Percentiles rank a stretch among this genome's conserved stretches.
Conservation (phyloP, 768 basidiomycete genomes). For the Tylopilus rubrobrunneus region DNA sequence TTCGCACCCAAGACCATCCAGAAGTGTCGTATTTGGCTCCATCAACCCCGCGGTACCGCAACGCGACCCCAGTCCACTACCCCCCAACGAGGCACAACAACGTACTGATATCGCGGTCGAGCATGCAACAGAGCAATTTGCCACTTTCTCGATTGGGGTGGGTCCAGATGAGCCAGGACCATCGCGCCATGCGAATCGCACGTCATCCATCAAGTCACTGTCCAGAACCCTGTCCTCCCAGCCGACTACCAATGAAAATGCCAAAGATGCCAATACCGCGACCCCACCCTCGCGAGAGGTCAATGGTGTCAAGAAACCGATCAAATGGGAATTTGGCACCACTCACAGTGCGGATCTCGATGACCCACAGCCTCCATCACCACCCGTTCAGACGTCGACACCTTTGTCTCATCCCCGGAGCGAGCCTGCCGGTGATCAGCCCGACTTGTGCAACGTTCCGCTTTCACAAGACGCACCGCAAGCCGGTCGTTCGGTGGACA, state of each 20-base stretch:
- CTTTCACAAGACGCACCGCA: background rate
- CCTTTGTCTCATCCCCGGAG: background rate
- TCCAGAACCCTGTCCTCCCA: slow-evolving; percentile 10
- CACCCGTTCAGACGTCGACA: background rate
- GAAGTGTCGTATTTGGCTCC: slow-evolving; percentile 50
- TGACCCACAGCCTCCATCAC: background rate
- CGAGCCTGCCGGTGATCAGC: background rate
- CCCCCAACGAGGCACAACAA: slow-evolving; percentile 5
- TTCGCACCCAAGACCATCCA: slow-evolving; percentile 8
- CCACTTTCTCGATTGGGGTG: slow-evolving; percentile 45
- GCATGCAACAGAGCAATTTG: slow-evolving; percentile 28
- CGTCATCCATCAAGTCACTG: slow-evolving; percentile 20
- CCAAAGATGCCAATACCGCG: background rate
- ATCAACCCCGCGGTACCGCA: slow-evolving; percentile 33
- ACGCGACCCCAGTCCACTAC: background rate
- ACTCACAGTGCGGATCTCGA: slow-evolving; percentile 22
- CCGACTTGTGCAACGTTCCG: background rate
- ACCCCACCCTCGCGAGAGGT: slow-evolving; percentile 1
- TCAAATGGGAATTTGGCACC: slow-evolving; percentile 60
- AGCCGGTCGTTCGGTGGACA: slow-evolving; percentile 3
- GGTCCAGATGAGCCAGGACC: slow-evolving; percentile 34
- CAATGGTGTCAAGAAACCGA: slow-evolving; percentile 14
- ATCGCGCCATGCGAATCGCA: slow-evolving; percentile 23
- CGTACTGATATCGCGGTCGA: slow-evolving; percentile 8
- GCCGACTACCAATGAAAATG: background rate